A percentile compares a stretch with the other conserved stretches of the same genome.
These are phyloP conservation scores for Nematodospora anomalae DNA, from an alignment of 1,139 yeast species.

Conservation along the genomic window DNA sequence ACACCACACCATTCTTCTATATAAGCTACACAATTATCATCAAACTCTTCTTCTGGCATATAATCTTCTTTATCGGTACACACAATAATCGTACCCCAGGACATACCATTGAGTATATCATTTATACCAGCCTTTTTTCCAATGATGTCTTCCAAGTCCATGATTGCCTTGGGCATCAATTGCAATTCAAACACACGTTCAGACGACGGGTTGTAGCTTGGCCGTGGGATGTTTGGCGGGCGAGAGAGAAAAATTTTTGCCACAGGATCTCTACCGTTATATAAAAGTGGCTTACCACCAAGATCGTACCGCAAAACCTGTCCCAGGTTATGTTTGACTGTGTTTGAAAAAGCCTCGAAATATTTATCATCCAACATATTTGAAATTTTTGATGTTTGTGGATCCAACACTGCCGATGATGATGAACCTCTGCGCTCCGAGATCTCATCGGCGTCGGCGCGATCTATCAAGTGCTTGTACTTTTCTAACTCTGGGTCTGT, in stretches of 20 bases:
- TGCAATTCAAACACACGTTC: slow-evolving; percentile 77
- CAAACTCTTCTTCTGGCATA: slow-evolving; percentile 55
- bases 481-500: slow-evolving; percentile 45
- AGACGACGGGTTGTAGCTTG: slow-evolving; percentile 63
- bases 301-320: slow-evolving; percentile 84
- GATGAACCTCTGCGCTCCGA: slow-evolving; percentile 14
- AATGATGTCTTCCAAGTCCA: slow-evolving; percentile 62
- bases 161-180: slow-evolving; percentile 89
- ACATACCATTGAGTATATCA: slow-evolving; percentile 74
- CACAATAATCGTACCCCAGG: slow-evolving; percentile 93
- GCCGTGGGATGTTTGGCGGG: slow-evolving; percentile 44
- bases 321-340: slow-evolving; percentile 75
- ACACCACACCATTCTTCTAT: slow-evolving; percentile 91
- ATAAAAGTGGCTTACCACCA: slow-evolving; percentile 72
- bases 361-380: slow-evolving; percentile 68
- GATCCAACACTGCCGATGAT: slow-evolving; percentile 25
- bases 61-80: slow-evolving; percentile 78
- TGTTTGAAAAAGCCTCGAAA: slow-evolving; percentile 74
- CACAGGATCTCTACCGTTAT: slow-evolving; percentile 61
- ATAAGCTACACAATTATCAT: slow-evolving; percentile 70
- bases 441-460: slow-evolving; percentile 19
- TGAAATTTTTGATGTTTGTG: slow-evolving; percentile 45
- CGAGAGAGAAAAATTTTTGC: slow-evolving; percentile 40
- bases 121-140: slow-evolving; percentile 34
- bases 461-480: slow-evolving; percentile 51